A percentile compares a stretch with the other conserved stretches of the same genome.
Conservation (phyloP, 1,284 basidiomycete species). For the Stygiomarasmius scandens region DNA sequence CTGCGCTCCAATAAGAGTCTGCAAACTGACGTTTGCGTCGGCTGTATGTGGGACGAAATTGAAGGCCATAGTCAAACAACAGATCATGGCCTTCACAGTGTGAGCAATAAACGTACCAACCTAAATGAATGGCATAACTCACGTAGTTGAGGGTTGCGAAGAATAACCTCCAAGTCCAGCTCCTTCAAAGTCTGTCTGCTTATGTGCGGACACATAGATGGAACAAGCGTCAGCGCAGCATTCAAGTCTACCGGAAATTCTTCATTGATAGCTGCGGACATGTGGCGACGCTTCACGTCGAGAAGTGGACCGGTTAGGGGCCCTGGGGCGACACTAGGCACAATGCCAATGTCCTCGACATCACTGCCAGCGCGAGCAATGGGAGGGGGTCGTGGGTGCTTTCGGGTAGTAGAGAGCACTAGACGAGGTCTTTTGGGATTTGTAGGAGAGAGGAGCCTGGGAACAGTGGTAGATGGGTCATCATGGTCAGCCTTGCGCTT, state of each 20-base stretch:
- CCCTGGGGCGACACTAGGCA: conserved; percentile 48
- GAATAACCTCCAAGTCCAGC: conserved; percentile 83
- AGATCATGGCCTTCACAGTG: conserved; percentile 77
- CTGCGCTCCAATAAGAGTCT: conserved; percentile 85
- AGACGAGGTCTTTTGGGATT: conserved; percentile 43
- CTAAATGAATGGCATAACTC: conserved; percentile 35
- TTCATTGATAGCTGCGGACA: conserved; percentile 30
- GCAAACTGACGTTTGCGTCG: conserved; percentile 75
- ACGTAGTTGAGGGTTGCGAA: conserved; percentile 90
- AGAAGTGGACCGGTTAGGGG: conserved; percentile 48
- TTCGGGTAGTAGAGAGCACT: conserved; percentile 5
- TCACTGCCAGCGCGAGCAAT: conserved; percentile 44
- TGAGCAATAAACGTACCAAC: conserved; percentile 5
- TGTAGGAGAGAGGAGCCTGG: conserved; percentile 23
- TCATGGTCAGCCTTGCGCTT: conserved; percentile 61
- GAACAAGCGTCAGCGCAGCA: conserved; percentile 61
- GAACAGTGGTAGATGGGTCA: conserved; percentile 31
- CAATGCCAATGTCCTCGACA: conserved; percentile 53
- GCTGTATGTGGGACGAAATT: conserved; percentile 72
- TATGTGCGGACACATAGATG: conserved; percentile 75
- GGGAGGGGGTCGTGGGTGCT: conserved; percentile 32
- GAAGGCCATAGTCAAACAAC: conserved; percentile 80
- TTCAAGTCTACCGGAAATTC: conserved; percentile 47
- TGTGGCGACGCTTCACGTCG: conserved; percentile 20
- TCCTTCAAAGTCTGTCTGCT: conserved; percentile 84